Evolutionary conservation across 164 flowering plant species (phyloP), one percentile per base, ranked within the genome.

Genomic region (Aristolochia contorta): DNA sequence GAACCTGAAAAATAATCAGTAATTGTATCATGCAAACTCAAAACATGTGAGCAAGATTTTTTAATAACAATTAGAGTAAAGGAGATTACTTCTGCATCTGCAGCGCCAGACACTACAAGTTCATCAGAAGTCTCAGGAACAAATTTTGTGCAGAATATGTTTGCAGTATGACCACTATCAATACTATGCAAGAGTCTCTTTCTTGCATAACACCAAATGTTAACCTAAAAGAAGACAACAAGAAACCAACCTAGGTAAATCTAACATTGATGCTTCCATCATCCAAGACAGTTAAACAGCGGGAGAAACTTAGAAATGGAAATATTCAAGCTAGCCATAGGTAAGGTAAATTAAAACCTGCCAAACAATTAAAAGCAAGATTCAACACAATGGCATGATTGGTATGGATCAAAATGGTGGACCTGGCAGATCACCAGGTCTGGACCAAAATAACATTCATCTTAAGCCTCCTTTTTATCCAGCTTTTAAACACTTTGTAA

Each of bases 71-170:
- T 3, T 15, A 53, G 6, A 9, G 3, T 22, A 6, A 12, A 37
- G 43, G 49, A 69, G 20, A 62, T 71, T 82, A 92, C 96, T 70
- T 89, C 93, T 55, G 88, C 81, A 81, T 93, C 98, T 67, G 79
- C 96, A 58, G 98, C 98, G 45, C 97, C 96, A 62, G 98, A 93
- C 32, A 78, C 92, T 32, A 93, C 96, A 69, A 87, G 82, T 69
- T 89, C 97, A 80, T 89, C 96, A 57, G 86, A 83, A 30, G 94
- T 87, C 77, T 87, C 98, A 16, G 98, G 98, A 50, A 93, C 69
- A 76, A 93, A 87, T 65, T 93, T 93, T 61, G 96, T 78, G 60
- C 98, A 93, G 59, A 93, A 89, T 74, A 93, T 89, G 67, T 93
- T 93, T 41, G 92, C 78, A 56, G 89, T 69, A 75, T 93, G 98